phyloP scores from a whole-genome alignment of 1,284 basidiomycete species.

The Inonotus obliquus region DNA sequence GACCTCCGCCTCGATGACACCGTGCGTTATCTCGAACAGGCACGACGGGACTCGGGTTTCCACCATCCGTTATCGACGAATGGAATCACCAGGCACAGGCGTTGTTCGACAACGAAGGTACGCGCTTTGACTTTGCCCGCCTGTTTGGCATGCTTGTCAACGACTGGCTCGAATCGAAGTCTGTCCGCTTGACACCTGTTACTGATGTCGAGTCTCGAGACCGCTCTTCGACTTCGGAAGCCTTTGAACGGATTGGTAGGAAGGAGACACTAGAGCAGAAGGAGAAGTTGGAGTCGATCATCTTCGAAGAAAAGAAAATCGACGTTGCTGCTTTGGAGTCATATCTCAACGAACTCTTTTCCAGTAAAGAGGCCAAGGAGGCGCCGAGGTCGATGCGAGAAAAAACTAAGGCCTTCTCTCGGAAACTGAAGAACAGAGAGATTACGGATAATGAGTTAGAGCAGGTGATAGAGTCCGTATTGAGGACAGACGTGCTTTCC shows the following conservation, averaged over 20 bases:
- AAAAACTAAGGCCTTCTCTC: slow-evolving; percentile 27
- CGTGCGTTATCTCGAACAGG: slow-evolving; percentile 13
- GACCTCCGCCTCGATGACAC: slow-evolving; percentile 9
- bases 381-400: slow-evolving; percentile 29
- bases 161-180: slow-evolving; percentile 15
- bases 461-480: slow-evolving; percentile 31
- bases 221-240: not conserved
- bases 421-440: slow-evolving; percentile 23
- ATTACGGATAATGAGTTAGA: slow-evolving; percentile 28
- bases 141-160: slow-evolving; percentile 17
- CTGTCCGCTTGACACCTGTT: not conserved
- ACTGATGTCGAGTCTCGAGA: not conserved
- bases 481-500: slow-evolving; percentile 33
- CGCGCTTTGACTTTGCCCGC: slow-evolving; percentile 15
- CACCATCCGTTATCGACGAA: not conserved
- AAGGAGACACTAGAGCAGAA: slow-evolving; percentile 41
- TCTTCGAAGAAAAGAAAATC: slow-evolving; percentile 34
- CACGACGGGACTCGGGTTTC: slow-evolving; percentile 13
- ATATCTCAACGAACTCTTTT: slow-evolving; percentile 35
- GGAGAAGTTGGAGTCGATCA: slow-evolving; percentile 34
- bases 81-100: slow-evolving; percentile 10
- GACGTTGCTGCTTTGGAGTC: slow-evolving; percentile 29
- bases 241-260: slow-evolving; percentile 32
- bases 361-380: slow-evolving; percentile 27
- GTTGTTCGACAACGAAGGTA: slow-evolving; percentile 13